A percentile compares a stretch with the other conserved stretches of the same genome.
Evolutionary conservation across 306 rosid genomes (phyloP).

Genomic region (Cyamopsis tetragonoloba): DNA sequence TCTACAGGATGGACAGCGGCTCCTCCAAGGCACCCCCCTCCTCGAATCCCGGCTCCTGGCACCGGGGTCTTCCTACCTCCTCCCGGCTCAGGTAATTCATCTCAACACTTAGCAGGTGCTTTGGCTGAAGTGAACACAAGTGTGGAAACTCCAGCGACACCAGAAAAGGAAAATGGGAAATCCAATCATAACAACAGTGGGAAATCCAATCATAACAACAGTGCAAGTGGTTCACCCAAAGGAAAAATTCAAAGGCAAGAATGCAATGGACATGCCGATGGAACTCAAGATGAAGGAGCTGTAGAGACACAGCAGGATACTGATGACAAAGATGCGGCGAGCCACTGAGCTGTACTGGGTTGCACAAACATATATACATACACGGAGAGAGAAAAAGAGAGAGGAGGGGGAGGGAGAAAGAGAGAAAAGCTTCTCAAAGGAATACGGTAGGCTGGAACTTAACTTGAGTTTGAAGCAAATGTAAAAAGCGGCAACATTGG

Average conservation of each 20-base stretch:
- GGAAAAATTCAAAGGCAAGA: slow-evolving; percentile 49
- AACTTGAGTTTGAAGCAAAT: slow-evolving; percentile 63
- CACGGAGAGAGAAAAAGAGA: slow-evolving; percentile 1
- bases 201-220: slow-evolving; percentile 37
- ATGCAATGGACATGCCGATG: slow-evolving; percentile 57
- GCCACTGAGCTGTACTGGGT: slow-evolving; percentile 34
- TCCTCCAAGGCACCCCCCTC: slow-evolving; percentile 77
- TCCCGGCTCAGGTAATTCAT: slow-evolving; percentile 63
- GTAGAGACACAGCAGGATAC: slow-evolving; percentile 36
- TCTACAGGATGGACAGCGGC: slow-evolving; percentile 71
- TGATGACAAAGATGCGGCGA: slow-evolving; percentile 34
- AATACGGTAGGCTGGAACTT: slow-evolving; percentile 41
- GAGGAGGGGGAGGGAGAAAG: slow-evolving; percentile 18
- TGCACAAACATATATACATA: slow-evolving; percentile 26
- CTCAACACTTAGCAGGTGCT: slow-evolving; percentile 39
- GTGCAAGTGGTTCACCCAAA: slow-evolving; percentile 36
- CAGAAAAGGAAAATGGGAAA: slow-evolving; percentile 61
- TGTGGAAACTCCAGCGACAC: slow-evolving; percentile 36
- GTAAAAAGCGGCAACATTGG: slow-evolving; percentile 75
- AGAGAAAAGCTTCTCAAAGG: slow-evolving; percentile 16
- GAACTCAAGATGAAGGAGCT: slow-evolving; percentile 35
- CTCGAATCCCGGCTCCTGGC: slow-evolving; percentile 68
- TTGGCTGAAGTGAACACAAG: slow-evolving; percentile 37
- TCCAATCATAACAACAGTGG: slow-evolving; percentile 37
- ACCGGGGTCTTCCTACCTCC: slow-evolving; percentile 99